Evolutionary conservation across 2,329 filamentous ascomycete genomes (phyloP), one percentile per base, ranked within the genome.

Genomic region (Corinectria fuckeliana): DNA sequence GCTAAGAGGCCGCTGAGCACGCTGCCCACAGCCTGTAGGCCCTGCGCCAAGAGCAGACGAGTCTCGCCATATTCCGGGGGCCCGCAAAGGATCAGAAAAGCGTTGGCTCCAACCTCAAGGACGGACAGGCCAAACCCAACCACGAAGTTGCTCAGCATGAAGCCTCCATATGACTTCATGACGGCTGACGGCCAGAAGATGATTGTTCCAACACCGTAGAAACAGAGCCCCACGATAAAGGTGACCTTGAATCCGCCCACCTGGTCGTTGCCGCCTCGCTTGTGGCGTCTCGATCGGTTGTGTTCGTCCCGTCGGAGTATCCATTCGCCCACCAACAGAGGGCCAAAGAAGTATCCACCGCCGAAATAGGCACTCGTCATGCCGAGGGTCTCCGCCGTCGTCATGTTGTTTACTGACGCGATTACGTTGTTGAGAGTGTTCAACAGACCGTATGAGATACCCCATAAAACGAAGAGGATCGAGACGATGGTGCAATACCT

Each of bases 391-490:
- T 92, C 82, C 6, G 85, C 82, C 0, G 80, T 74, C 1, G 80
- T 84, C 81, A 90, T 88, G 20, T 83, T 69, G 13, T 88, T 83
- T 5, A 92, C 83, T 11, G 76, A 71, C 32, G 89, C 86, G 51
- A 92, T 88, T 21, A 87, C 86, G 18, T 82, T 83, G 72, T 96
- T 96, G 25, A 97, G 83, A 0, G 89, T 90, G 69, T 95, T 92
- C 5, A 97, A 80, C 2, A 97, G 82, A 0, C 93, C 93, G 68
- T 97, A 97, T 0, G 92, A 93, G 58, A 97, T 90, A 0, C 93
- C 93, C 93, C 92, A 96, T 3, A 97, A 79, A 64, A 96, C 88
- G 76, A 97, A 96, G 0, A 97, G 80, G 6, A 93, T 84, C 1
- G 91, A 91, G 20, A 96, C 92, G 63, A 92, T 81, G 14, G 85